Evolutionary conservation across 208 protist genomes (phyloP).

Genomic region (Wallacemonas collosoma): DNA sequence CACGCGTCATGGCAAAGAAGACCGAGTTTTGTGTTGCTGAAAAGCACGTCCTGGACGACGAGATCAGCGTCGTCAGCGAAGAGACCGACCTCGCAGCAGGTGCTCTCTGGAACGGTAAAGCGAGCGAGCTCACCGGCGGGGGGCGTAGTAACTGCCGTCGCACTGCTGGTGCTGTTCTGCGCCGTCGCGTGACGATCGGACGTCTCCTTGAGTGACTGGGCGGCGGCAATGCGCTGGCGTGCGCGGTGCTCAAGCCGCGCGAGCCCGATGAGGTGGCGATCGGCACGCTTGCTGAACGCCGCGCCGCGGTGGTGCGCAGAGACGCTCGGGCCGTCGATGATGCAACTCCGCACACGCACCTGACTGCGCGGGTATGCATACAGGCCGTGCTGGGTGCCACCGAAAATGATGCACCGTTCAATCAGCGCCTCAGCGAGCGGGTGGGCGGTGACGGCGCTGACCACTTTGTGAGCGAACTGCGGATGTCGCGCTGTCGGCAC

Average conservation of each 20-base stretch:
- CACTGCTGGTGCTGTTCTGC: not conserved
- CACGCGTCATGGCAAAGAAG: conserved; percentile 61
- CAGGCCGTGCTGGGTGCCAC: conserved; percentile 53
- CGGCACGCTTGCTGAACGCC: not conserved
- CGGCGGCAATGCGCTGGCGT: conserved; percentile 23
- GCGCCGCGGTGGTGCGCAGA: conserved; percentile 17
- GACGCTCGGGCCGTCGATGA: conserved; percentile 55
- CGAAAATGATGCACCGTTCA: conserved; percentile 68
- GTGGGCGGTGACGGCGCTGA: conserved; percentile 54
- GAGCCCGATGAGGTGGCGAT: conserved; percentile 28
- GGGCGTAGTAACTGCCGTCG: conserved; percentile 13
- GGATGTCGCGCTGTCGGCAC: conserved; percentile 20
- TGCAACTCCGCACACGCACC: conserved; percentile 37
- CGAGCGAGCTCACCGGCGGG: conserved; percentile 29
- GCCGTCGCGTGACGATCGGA: not conserved
- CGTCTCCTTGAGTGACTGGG: conserved; percentile 22
- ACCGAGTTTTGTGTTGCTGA: conserved; percentile 62
- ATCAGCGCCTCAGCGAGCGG: conserved; percentile 57
- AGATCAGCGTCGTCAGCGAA: conserved; percentile 82
- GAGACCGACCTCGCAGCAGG: conserved; percentile 55
- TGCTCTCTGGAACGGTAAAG: conserved; percentile 38
- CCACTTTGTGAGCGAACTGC: not conserved
- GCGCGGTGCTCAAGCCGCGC: conserved; percentile 31
- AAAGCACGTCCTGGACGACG: conserved; percentile 52
- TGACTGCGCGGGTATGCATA: conserved; percentile 76